Evolutionary conservation across 305 asterid genomes (phyloP), one percentile per base, ranked within the genome.

Genomic region (Solanum hybrid): DNA sequence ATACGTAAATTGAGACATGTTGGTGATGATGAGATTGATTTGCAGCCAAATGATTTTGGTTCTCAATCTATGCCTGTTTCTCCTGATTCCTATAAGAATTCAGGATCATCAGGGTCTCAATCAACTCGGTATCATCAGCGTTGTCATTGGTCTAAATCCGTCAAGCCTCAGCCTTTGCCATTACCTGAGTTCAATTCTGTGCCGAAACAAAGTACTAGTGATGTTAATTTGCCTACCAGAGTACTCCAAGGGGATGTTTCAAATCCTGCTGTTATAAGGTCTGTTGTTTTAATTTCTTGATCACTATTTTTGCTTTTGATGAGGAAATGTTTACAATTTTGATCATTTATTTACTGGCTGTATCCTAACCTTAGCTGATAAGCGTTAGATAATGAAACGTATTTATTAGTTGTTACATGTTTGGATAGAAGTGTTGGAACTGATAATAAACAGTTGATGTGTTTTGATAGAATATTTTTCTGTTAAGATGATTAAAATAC

Each of bases 121-220:
- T 85, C 76, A 4, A 79, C 88, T 42, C 87, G 90, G 90, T 86
- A 90, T 20, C 92, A 89, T 9, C 89, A 29, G 79, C 64, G 69
- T 34, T 46, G 80, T 67, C 98, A 91, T 90, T 95, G 97, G 98
- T 93, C 97, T 69, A 93, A 92, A 89, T 93, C 95, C 1, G 98
- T 94, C 74, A 92, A 92, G 89, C 99, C 98, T 13, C 97, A 90
- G 87, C 98, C 98, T 29, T 94, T 96, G 89, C 99, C 99, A 37
- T 95, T 94, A 51, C 91, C 75, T 16, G 90, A 89, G 88, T 22
- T 51, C 42, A 85, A 51, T 85, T 57, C 46, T 85, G 76, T 33
- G 16, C 76, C 31, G 11, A 85, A 85, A 85, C 42, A 76, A 89
- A 79, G 87, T 40, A 39, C 36, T 39, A 14, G 36, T 81, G 84